Evolutionary conservation across 345 rosid genomes (phyloP).

Genomic region (Boechera divaricarpa): DNA sequence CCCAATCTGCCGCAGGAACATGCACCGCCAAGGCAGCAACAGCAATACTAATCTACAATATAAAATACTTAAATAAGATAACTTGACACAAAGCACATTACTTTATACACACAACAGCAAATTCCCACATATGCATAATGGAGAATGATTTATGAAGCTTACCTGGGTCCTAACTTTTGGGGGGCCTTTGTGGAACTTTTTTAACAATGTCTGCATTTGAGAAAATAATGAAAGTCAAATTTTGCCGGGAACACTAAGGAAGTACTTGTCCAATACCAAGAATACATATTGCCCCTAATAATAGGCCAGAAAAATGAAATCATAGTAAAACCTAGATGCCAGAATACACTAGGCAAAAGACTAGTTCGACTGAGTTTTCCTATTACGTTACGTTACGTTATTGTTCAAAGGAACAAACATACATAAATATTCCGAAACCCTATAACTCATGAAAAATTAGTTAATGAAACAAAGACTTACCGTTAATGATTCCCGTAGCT

Average conservation of each 20-base stretch:
- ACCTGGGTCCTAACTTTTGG: slow-evolving; percentile 99
- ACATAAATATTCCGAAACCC: slow-evolving; percentile 23
- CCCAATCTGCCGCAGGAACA: slow-evolving; percentile 96
- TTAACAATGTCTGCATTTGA: slow-evolving; percentile 76
- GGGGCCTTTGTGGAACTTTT: slow-evolving; percentile 95
- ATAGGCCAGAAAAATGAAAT: background rate
- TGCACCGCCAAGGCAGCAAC: slow-evolving; percentile 99
- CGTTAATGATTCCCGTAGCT: slow-evolving; percentile 76
- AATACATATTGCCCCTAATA: background rate
- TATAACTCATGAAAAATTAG: background rate
- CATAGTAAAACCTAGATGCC: slow-evolving; percentile 10
- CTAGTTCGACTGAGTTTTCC: slow-evolving; percentile 11
- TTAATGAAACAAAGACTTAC: slow-evolving; percentile 53
- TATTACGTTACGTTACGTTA: background rate
- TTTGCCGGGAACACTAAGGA: slow-evolving; percentile 9
- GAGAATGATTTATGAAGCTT: slow-evolving; percentile 29
- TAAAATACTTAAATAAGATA: slow-evolving; percentile 39
- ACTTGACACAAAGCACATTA: slow-evolving; percentile 14
- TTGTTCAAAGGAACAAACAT: slow-evolving; percentile 14
- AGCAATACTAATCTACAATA: slow-evolving; percentile 92
- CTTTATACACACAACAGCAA: slow-evolving; percentile 10
- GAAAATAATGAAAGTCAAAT: slow-evolving; percentile 31
- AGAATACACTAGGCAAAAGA: slow-evolving; percentile 25
- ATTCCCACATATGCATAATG: slow-evolving; percentile 10
- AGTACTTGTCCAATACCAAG: slow-evolving; percentile 3